Conservation (phyloP, 2,329 filamentous ascomycete species). For the Tolypocladium nubicola region DNA sequence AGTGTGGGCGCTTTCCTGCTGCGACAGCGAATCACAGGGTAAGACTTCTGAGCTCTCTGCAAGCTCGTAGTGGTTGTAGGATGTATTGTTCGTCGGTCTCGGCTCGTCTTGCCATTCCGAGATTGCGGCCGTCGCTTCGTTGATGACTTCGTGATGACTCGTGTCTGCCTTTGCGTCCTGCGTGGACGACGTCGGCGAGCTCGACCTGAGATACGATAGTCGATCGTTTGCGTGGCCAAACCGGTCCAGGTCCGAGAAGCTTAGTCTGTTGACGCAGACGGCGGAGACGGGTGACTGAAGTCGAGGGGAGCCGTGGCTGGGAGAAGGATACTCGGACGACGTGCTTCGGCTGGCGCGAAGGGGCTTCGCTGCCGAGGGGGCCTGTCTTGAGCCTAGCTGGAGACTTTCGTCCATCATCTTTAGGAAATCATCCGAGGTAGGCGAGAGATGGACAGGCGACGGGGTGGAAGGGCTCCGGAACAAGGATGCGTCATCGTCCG, state of each 20-base stretch:
- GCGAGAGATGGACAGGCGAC: neutral
- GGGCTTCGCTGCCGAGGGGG: neutral
- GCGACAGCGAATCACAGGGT: slow-evolving; percentile 10
- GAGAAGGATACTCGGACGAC: slow-evolving; percentile 21
- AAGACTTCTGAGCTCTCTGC: slow-evolving; percentile 15
- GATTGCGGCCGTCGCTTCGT: slow-evolving; percentile 14
- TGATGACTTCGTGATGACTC: slow-evolving; percentile 10
- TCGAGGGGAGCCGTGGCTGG: slow-evolving; percentile 8
- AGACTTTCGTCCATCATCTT: slow-evolving; percentile 8
- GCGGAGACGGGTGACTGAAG: slow-evolving; percentile 18
- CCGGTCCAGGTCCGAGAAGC: slow-evolving; percentile 16
- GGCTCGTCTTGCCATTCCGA: slow-evolving; percentile 15
- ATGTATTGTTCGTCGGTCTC: slow-evolving; percentile 5
- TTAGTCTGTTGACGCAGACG: slow-evolving; percentile 11
- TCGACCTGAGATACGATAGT: slow-evolving; percentile 18
- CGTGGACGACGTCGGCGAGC: slow-evolving; percentile 11
- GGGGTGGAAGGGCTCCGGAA: neutral
- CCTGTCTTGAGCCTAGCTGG: neutral
- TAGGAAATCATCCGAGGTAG: slow-evolving; percentile 7
- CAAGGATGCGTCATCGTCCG: neutral
- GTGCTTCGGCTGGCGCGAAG: slow-evolving; percentile 10
- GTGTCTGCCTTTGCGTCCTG: slow-evolving; percentile 5
- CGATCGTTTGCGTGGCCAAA: slow-evolving; percentile 18
- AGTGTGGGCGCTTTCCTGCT: slow-evolving; percentile 2
- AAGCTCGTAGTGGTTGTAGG: slow-evolving; percentile 16